phyloP scores from a whole-genome alignment of 1,284 basidiomycete genomes.

The Laetiporus sulphureus region DNA sequence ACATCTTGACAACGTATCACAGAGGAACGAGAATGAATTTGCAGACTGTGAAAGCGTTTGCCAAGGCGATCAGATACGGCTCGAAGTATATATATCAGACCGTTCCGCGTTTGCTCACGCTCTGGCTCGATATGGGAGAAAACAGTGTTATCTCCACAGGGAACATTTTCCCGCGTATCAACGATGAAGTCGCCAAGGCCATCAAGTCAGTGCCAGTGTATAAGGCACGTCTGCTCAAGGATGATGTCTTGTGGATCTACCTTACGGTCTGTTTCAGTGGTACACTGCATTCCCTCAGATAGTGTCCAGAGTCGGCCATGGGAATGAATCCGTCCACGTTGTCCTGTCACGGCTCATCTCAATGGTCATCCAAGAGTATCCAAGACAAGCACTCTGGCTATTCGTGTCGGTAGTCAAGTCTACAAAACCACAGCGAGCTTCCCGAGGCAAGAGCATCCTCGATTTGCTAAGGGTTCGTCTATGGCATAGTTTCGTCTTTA shows the following conservation, averaged over 20 bases:
- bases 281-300: conserved; percentile 96
- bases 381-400: conserved; percentile 91
- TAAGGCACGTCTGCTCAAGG: conserved; percentile 51
- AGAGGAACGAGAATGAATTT: conserved; percentile 53
- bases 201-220: conserved; percentile 65
- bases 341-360: conserved; percentile 69
- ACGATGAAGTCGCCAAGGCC: conserved; percentile 44
- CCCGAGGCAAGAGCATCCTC: conserved; percentile 63
- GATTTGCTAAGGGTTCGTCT: conserved; percentile 56
- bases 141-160: conserved; percentile 28
- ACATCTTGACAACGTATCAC: not conserved
- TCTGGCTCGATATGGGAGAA: conserved; percentile 95
- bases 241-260: not conserved
- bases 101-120: conserved; percentile 87
- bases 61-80: conserved; percentile 73
- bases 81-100: conserved; percentile 98
- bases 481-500: no score
- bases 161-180: conserved; percentile 50
- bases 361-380: conserved; percentile 75
- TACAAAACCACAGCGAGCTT: conserved; percentile 56
- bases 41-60: conserved; percentile 65
- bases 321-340: conserved; percentile 60
- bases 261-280: conserved; percentile 56
- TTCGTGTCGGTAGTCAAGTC: conserved; percentile 90
- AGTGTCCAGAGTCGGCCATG: conserved; percentile 88